phyloP scores from a whole-genome alignment of 176 grass and related monocot species.

The Coix lacrymajobi region DNA sequence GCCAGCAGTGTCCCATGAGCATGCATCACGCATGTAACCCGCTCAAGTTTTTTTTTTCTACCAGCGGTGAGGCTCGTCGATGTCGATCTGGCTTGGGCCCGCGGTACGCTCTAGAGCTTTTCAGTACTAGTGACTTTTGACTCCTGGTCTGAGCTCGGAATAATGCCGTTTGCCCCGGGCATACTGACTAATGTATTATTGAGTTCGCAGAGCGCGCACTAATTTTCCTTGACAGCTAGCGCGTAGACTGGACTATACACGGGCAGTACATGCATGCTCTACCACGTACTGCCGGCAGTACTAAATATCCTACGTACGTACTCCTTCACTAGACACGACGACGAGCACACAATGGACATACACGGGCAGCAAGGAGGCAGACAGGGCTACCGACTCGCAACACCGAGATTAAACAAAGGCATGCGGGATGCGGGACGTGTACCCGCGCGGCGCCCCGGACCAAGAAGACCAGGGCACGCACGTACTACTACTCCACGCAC shows the following conservation, averaged over 20 bases:
- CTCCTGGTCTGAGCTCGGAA: constrained; percentile 26
- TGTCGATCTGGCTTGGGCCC: too few species aligned
- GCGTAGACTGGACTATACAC: too few species aligned
- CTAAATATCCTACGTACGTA: too few species aligned
- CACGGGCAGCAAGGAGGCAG: neutral
- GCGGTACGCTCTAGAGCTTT: constrained; percentile 12
- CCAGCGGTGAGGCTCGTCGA: neutral
- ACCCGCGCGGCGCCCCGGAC: neutral
- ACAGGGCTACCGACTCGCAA: constrained; percentile 40
- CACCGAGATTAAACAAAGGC: constrained; percentile 27
- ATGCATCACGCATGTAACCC: neutral
- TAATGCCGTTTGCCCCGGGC: constrained; percentile 18
- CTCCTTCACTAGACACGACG: too few species aligned
- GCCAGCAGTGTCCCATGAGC: neutral
- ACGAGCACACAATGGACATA: neutral
- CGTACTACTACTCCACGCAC: neutral
- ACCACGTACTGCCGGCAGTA: too few species aligned
- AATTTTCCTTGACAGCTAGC: too few species aligned
- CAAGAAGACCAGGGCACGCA: neutral
- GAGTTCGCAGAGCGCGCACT: too few species aligned
- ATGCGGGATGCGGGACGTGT: neutral
- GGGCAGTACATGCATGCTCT: too few species aligned
- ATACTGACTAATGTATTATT: too few species aligned
- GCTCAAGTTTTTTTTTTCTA: neutral
- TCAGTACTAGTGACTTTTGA: constrained; percentile 32